A percentile compares a stretch with the other conserved stretches of the same genome.
Evolutionary conservation across 495 filamentous ascomycete genomes (phyloP).

Genomic region (Hypoxylon fuscum): DNA sequence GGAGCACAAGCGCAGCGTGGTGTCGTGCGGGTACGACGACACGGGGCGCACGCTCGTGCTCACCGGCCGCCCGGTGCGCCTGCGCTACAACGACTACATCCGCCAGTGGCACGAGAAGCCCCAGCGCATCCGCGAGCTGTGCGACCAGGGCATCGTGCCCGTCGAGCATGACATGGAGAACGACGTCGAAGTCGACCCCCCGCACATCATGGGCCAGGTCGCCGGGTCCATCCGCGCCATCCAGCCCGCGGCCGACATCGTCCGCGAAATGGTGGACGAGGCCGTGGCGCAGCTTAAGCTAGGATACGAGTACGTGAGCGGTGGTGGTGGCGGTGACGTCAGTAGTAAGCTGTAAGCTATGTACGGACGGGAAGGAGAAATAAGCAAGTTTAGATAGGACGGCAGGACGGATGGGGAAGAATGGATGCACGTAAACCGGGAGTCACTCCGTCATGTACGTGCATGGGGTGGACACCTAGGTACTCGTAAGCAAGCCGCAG

Average conservation of each 20-base stretch:
- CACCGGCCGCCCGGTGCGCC: constrained; percentile 79
- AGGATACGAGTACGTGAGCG: constrained; percentile 60
- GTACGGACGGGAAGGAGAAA: not conserved
- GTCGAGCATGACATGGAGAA: constrained; percentile 80
- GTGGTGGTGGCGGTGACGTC: constrained; percentile 2
- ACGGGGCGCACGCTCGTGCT: constrained; percentile 82
- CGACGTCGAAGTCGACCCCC: constrained; percentile 79
- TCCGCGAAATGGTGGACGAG: constrained; percentile 85
- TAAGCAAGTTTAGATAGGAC: not conserved
- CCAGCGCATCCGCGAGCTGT: constrained; percentile 76
- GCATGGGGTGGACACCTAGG: not conserved
- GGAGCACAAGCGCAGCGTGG: constrained; percentile 83
- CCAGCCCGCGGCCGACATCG: constrained; percentile 81
- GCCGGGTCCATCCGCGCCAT: constrained; percentile 77
- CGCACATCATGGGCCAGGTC: constrained; percentile 95
- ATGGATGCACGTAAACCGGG: not conserved
- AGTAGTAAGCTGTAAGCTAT: constrained; percentile 55
- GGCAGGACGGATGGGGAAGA: too few species aligned
- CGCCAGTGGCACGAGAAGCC: constrained; percentile 77
- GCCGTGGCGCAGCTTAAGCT: constrained; percentile 73
- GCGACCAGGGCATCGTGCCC: constrained; percentile 76
- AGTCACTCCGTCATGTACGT: not conserved
- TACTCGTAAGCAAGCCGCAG: not conserved
- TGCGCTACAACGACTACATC: constrained; percentile 84
- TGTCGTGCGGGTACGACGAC: constrained; percentile 75